Evolutionary conservation across 1,284 basidiomycete genomes (phyloP).

Genomic region (Ustilago lituana): DNA sequence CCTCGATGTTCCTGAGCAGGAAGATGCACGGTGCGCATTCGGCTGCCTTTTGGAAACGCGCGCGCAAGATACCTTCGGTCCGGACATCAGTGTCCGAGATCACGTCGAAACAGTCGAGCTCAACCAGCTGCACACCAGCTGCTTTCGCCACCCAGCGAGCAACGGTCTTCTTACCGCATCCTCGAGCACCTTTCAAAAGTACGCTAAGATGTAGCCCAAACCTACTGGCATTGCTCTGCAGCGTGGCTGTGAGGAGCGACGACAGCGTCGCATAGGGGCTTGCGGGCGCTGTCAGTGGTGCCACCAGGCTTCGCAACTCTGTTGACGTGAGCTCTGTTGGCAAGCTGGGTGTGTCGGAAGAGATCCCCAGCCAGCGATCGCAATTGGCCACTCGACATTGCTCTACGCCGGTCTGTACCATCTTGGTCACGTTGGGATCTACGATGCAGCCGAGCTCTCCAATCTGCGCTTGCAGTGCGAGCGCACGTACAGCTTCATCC

Average conservation of each 20-base stretch:
- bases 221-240: slow-evolving; percentile 48
- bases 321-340: slow-evolving; percentile 18
- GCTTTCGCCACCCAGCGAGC: slow-evolving; percentile 73
- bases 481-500: slow-evolving; percentile 24
- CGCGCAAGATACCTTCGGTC: slow-evolving; percentile 80
- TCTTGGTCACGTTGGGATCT: slow-evolving; percentile 72
- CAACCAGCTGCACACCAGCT: slow-evolving; percentile 81
- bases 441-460: slow-evolving; percentile 84
- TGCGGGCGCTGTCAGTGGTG: slow-evolving; percentile 29
- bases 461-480: slow-evolving; percentile 57
- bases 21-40: slow-evolving; percentile 86
- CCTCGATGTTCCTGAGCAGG: slow-evolving; percentile 84
- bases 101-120: slow-evolving; percentile 88
- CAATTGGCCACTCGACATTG: slow-evolving; percentile 76
- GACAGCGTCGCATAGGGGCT: slow-evolving; percentile 47
- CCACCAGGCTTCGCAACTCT: slow-evolving; percentile 16
- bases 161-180: slow-evolving; percentile 78
- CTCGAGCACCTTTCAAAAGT: slow-evolving; percentile 78
- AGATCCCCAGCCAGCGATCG: slow-evolving; percentile 72
- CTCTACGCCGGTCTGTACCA: slow-evolving; percentile 82
- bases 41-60: slow-evolving; percentile 81
- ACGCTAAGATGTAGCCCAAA: slow-evolving; percentile 68
- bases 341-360: slow-evolving; percentile 60
- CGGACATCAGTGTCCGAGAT: slow-evolving; percentile 82
- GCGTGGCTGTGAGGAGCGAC: slow-evolving; percentile 56